A percentile compares a stretch with the other conserved stretches of the same genome.
Conservation (phyloP, 495 filamentous ascomycete species). For the Amniculicola lignicola region DNA sequence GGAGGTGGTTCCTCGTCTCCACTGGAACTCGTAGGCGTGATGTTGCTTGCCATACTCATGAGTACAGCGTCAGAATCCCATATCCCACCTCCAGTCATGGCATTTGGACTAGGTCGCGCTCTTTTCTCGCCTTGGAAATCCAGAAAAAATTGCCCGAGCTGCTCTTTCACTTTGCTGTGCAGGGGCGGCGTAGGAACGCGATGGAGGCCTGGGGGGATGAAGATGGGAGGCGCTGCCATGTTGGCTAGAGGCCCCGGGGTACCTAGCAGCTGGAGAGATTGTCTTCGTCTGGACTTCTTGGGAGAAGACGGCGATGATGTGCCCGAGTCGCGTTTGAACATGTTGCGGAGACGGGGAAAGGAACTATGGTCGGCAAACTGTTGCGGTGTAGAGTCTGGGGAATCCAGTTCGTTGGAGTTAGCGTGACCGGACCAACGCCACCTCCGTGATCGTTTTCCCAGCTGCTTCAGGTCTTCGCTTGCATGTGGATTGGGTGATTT, state of each 20-base stretch:
- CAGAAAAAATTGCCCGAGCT: slow-evolving; percentile 23
- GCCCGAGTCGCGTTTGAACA: not conserved
- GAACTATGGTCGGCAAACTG: not conserved
- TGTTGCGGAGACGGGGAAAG: no score
- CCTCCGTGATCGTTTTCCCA: slow-evolving; percentile 7
- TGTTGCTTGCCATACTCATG: slow-evolving; percentile 17
- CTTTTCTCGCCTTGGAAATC: slow-evolving; percentile 2
- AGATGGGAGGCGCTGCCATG: slow-evolving; percentile 9
- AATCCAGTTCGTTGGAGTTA: not conserved
- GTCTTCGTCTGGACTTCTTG: slow-evolving; percentile 3
- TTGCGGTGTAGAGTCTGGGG: not conserved
- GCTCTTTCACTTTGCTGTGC: slow-evolving; percentile 16
- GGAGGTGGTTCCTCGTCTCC: slow-evolving; percentile 7
- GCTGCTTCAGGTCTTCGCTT: not conserved
- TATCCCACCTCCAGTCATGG: no score
- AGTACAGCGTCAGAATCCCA: slow-evolving; percentile 32
- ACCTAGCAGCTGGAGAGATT: not conserved
- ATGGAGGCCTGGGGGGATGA: slow-evolving; percentile 14
- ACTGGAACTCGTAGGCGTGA: not conserved
- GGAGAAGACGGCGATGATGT: no score
- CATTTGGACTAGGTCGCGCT: not conserved
- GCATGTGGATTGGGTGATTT: not conserved
- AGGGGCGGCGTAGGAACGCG: slow-evolving; percentile 23
- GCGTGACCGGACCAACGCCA: slow-evolving; percentile 11
- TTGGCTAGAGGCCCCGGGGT: not conserved